Evolutionary conservation across 257 asterid genomes (phyloP).

Genomic region (Penstemon barbatus): DNA sequence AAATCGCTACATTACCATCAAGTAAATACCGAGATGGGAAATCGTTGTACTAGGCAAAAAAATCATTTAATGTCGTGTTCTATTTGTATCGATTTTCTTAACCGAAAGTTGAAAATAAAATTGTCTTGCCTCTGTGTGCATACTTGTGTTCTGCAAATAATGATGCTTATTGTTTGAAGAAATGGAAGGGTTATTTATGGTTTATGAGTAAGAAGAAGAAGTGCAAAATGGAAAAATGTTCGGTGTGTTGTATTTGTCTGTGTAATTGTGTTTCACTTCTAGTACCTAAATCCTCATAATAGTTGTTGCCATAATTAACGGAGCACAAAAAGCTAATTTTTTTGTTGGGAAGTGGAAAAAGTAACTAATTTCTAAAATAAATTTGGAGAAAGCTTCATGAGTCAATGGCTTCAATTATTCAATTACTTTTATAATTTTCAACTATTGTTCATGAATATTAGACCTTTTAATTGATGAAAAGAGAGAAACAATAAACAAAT

Average conservation of each 20-base stretch:
- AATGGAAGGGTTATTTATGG: background rate
- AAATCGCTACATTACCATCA: slow-evolving; percentile 94
- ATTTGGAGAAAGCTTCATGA: too few species aligned
- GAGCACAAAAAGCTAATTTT: too few species aligned
- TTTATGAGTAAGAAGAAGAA: background rate
- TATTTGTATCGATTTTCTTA: slow-evolving; percentile 13
- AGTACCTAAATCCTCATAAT: background rate
- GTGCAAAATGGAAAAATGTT: background rate
- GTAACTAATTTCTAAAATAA: too few species aligned
- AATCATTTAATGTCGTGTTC: background rate
- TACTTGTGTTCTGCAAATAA: background rate
- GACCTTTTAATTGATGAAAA: too few species aligned
- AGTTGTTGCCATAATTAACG: too few species aligned
- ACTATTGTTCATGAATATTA: too few species aligned
- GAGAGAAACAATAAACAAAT: too few species aligned
- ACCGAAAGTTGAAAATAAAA: background rate
- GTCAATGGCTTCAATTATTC: too few species aligned
- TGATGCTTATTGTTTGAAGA: background rate
- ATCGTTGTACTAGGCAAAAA: background rate
- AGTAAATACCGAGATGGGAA: slow-evolving; percentile 35
- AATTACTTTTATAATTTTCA: too few species aligned
- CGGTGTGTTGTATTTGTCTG: background rate
- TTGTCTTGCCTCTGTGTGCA: background rate
- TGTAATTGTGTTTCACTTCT: background rate
- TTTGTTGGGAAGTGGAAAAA: too few species aligned